Base-by-base conservation (phyloP, 176 grass and related monocot genomes). In the Zizania latifolia region DNA sequence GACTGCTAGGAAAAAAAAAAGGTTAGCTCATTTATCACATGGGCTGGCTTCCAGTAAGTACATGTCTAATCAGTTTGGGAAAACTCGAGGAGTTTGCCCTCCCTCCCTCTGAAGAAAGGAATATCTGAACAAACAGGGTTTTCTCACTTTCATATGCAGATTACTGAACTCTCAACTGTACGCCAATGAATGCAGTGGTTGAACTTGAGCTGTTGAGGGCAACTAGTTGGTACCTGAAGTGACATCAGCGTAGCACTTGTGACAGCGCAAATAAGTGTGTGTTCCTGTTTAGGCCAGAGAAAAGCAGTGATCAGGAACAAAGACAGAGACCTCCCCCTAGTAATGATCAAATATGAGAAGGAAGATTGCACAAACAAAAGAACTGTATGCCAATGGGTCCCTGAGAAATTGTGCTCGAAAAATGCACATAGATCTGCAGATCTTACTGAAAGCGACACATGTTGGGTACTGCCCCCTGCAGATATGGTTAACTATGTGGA, bases 371-470 rank as follows among this genome's bases (percentile, higher is more conserved):
- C 79, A 74, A 62, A 74, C 68, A 53, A 78, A 87, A 78, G 80
- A 83, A 87, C 85, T 68, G 68, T 74, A 83, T 83, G 83, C 85
- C 79, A 58, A 60, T n/a, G 75, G 80, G 68, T 40, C 74, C 85
- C 80, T 68, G 54, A 16, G 37, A 62, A 74, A 74, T 79, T 79
- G 63, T 79, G 80, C 80, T 57, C 46, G 44, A 40, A 76, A 81
- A 86, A 71, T 86, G 71, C 64, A 83, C 55, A 15, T 63, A 75
- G 75, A 88, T 88, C 86, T 83, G 60, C 68, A 84, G 70, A 88
- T 84, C 86, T 86, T 31, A 31, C 16, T 2, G 78, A 89, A 10
- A 63, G 19, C 37, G 78, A 85, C 73, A 12, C 43, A 68, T 78
- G 74, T 19, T 89, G 78, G 78, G 59, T 31, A 59, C 65, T 66